phyloP scores from a whole-genome alignment of 176 grass and related monocot genomes.

The Phoenix roebelenii region DNA sequence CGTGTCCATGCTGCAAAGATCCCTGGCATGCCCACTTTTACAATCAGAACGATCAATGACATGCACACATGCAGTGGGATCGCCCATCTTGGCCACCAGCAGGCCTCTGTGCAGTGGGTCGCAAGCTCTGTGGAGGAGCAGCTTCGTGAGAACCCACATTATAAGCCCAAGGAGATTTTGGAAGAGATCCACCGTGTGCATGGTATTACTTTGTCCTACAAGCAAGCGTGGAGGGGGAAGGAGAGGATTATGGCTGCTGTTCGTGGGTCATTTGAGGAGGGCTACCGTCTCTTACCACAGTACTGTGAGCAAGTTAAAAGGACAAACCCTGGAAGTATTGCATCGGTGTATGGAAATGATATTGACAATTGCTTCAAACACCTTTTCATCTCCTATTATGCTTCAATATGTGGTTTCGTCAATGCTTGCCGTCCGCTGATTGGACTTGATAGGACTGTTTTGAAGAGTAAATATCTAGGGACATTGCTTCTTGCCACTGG shows the following conservation, averaged over 20 bases:
- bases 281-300: constrained; percentile 72
- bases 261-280: constrained; percentile 93
- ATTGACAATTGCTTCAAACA: constrained; percentile 66
- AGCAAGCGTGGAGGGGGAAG: constrained; percentile 99
- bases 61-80: constrained; percentile 71
- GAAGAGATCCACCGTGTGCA: constrained; percentile 96
- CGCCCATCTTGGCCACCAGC: constrained; percentile 88
- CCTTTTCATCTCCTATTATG: constrained; percentile 88
- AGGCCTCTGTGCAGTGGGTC: constrained; percentile 97
- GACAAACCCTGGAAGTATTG: constrained; percentile 91
- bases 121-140: constrained; percentile 76
- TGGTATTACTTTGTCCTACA: constrained; percentile 93
- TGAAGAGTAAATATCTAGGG: constrained; percentile 97
- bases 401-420: constrained; percentile 88
- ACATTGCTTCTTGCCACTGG: constrained; percentile 83
- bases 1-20: constrained; percentile 91
- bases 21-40: constrained; percentile 70
- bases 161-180: constrained; percentile 93
- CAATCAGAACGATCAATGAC: constrained; percentile 87
- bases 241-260: constrained; percentile 91
- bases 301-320: constrained; percentile 79
- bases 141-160: constrained; percentile 90
- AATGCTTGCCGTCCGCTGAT: constrained; percentile 90
- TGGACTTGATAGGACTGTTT: constrained; percentile 64
- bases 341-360: constrained; percentile 58